phyloP scores from a whole-genome alignment of 2,329 filamentous ascomycete species.

The Ceratocystis alfenasii region DNA sequence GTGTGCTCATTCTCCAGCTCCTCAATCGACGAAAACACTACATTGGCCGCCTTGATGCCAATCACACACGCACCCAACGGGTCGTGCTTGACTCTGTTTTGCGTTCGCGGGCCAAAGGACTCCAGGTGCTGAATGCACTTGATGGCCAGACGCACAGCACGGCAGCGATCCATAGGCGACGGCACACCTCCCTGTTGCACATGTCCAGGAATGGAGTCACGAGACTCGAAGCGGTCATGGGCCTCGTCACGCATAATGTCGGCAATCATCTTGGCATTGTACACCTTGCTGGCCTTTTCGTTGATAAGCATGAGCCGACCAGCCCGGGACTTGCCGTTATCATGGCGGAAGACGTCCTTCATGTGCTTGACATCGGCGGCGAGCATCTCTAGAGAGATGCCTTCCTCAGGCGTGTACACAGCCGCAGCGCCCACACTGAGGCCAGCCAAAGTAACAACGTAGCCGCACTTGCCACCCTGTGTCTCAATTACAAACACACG shows the following conservation, averaged over 20 bases:
- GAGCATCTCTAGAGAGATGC: conserved; percentile 86
- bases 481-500: conserved; percentile 97
- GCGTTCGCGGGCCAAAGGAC: conserved; percentile 53
- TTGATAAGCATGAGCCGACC: conserved; percentile 95
- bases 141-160: conserved; percentile 82
- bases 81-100: conserved; percentile 59
- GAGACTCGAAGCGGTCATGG: conserved; percentile 80
- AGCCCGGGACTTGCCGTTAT: conserved; percentile 77
- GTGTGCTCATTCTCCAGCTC: conserved; percentile 73
- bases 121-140: conserved; percentile 91
- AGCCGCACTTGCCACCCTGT: conserved; percentile 87
- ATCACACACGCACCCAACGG: conserved; percentile 69
- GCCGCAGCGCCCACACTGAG: conserved; percentile 84
- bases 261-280: conserved; percentile 84
- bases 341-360: conserved; percentile 69
- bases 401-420: conserved; percentile 95
- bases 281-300: conserved; percentile 82
- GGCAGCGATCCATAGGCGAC: conserved; percentile 88
- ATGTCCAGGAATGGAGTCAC: conserved; percentile 83
- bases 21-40: conserved; percentile 76
- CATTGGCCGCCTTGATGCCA: conserved; percentile 78
- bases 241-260: conserved; percentile 93
- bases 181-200: conserved; percentile 90
- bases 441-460: conserved; percentile 81
- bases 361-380: conserved; percentile 81